A percentile compares a stretch with the other conserved stretches of the same genome.
These are phyloP conservation scores for Aspergillus melleus DNA, from an alignment of 2,329 filamentous ascomycete genomes.

Conservation along the genomic window DNA sequence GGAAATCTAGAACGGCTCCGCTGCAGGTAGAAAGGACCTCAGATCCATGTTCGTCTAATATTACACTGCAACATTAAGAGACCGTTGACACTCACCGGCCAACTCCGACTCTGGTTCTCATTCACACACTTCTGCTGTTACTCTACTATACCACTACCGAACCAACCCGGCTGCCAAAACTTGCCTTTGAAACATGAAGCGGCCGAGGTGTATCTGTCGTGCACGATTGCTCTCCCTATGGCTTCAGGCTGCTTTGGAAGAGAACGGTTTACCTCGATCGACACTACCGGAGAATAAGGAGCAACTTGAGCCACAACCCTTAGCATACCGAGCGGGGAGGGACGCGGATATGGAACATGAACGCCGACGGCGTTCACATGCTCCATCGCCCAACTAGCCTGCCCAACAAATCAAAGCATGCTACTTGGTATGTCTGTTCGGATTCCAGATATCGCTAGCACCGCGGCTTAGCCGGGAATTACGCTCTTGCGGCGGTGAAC, in stretches of 20 bases:
- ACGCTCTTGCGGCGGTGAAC: no score
- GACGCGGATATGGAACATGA: constrained; percentile 1
- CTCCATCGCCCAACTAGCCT: constrained; percentile 3
- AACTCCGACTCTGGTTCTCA: background rate
- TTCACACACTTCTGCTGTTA: background rate
- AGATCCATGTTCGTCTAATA: no score
- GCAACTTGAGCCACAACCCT: background rate
- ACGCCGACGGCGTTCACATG: constrained; percentile 2
- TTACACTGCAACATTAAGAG: no score
- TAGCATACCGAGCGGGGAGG: constrained; percentile 1
- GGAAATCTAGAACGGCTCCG: no score
- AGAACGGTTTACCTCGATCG: constrained; percentile 3
- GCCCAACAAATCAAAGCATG: no score
- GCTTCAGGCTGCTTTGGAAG: constrained; percentile 3
- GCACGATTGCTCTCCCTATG: constrained; percentile 5
- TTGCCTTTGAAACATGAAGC: background rate
- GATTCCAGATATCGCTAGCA: no score
- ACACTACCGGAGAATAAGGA: background rate
- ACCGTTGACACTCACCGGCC: no score
- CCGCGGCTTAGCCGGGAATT: no score
- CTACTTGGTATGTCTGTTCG: no score
- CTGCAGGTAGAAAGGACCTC: no score
- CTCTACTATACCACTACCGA: background rate
- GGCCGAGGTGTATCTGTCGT: background rate
- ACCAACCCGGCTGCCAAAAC: background rate